Evolutionary conservation across 2,329 filamentous ascomycete species (phyloP).

Genomic region (Colletotrichum sidae): DNA sequence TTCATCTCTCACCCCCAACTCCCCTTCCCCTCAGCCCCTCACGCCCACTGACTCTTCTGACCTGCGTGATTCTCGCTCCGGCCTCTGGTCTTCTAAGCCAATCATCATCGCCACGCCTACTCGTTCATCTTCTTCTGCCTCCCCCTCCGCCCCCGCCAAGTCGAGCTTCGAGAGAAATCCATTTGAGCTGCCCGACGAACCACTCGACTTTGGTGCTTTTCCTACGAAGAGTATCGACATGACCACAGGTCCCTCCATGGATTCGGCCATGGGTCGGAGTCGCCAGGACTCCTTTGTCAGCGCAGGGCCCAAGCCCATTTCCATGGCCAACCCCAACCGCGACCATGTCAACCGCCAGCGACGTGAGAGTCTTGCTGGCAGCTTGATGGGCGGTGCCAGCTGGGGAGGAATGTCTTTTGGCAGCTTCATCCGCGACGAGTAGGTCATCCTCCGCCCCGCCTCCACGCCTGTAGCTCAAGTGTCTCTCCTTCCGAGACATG

Average conservation of each 20-base stretch:
- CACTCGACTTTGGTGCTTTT: conserved; percentile 41
- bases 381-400: conserved; percentile 86
- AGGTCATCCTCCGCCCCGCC: conserved; percentile 56
- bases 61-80: conserved; percentile 38
- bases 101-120: conserved; percentile 48
- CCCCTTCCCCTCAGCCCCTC: conserved; percentile 58
- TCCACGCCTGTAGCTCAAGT: conserved; percentile 36
- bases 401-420: conserved; percentile 97
- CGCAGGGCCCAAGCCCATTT: conserved; percentile 74
- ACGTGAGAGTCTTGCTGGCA: conserved; percentile 72
- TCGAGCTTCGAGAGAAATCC: conserved; percentile 41
- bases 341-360: conserved; percentile 67
- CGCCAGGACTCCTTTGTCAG: conserved; percentile 75
- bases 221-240: conserved; percentile 56
- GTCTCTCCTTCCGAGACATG: conserved; percentile 1
- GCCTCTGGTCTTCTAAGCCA: conserved; percentile 47
- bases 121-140: conserved; percentile 39
- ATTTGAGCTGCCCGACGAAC: conserved; percentile 42
- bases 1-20: conserved; percentile 48
- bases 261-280: conserved; percentile 67
- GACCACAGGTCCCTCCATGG: conserved; percentile 70
- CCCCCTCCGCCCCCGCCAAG: conserved; percentile 42
- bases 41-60: conserved; percentile 52
- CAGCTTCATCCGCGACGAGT: conserved; percentile 98
- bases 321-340: conserved; percentile 73